Evolutionary conservation across 371 early-diverging fungal genomes (phyloP).

Genomic region (Parasitella parasitica): DNA sequence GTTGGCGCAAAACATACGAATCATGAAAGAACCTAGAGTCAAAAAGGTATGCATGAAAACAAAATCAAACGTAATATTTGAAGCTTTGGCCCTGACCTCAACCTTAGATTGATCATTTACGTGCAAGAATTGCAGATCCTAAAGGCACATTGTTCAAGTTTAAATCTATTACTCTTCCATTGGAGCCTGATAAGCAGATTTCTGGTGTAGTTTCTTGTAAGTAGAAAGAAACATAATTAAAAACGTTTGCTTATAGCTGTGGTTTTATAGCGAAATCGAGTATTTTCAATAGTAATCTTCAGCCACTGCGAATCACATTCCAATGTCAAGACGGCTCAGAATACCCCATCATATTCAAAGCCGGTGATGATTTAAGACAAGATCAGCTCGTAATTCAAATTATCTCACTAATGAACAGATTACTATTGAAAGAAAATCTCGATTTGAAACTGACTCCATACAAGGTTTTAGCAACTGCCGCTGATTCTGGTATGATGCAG

Average conservation of each 20-base stretch:
- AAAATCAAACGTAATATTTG: too few species aligned
- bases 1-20: conserved; percentile 70
- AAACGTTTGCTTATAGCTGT: background rate
- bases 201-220: conserved; percentile 68
- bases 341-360: conserved; percentile 93
- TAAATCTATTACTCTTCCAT: conserved; percentile 56
- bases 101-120: conserved; percentile 79
- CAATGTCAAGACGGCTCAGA: conserved; percentile 73
- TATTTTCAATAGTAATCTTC: conserved; percentile 90
- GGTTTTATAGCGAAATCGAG: conserved; percentile 68
- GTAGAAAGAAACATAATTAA: background rate
- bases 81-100: too few species aligned
- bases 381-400: conserved; percentile 97
- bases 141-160: conserved; percentile 66
- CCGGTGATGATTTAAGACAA: conserved; percentile 96
- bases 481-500: conserved; percentile 91
- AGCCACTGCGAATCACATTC: conserved; percentile 86
- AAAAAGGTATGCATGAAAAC: conserved; percentile 77
- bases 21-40: conserved; percentile 76
- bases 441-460: conserved; percentile 92
- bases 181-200: conserved; percentile 85
- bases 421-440: conserved; percentile 91
- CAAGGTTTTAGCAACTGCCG: conserved; percentile 92
- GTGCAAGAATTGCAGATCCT: conserved; percentile 73
- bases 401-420: conserved; percentile 92